Evolutionary conservation across 768 basidiomycete species (phyloP).

Genomic region (Pulveroboletus sp.): DNA sequence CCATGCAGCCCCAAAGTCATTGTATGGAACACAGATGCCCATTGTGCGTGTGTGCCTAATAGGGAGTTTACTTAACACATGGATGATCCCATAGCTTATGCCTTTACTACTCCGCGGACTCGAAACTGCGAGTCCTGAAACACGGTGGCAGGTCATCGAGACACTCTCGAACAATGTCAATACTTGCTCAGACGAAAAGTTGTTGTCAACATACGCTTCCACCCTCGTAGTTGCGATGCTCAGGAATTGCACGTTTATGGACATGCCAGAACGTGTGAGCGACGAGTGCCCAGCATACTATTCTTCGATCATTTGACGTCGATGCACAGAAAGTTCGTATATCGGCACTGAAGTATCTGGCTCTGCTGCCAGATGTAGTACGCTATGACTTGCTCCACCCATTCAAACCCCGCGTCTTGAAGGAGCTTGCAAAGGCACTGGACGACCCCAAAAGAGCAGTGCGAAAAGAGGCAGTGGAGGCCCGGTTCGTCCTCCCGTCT

Average conservation of each 20-base stretch:
- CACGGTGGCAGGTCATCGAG: constrained; percentile 77
- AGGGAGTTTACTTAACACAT: neutral
- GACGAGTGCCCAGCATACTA: neutral
- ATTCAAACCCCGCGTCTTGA: constrained; percentile 66
- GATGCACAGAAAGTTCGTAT: constrained; percentile 62
- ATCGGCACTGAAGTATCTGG: constrained; percentile 71
- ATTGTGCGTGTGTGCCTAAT: constrained; percentile 35
- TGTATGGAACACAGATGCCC: constrained; percentile 67
- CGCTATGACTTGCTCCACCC: constrained; percentile 83
- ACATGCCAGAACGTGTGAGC: constrained; percentile 55
- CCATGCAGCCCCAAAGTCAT: constrained; percentile 68
- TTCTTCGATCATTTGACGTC: neutral
- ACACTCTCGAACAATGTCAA: constrained; percentile 69
- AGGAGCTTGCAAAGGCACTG: constrained; percentile 65
- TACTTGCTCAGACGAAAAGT: constrained; percentile 44
- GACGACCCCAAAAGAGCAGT: constrained; percentile 90
- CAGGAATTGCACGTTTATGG: constrained; percentile 48
- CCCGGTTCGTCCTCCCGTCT: constrained; percentile 38
- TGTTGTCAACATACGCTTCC: constrained; percentile 64
- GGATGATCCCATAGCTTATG: constrained; percentile 56
- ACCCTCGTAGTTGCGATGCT: constrained; percentile 71
- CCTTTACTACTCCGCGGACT: constrained; percentile 85
- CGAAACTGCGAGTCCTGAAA: constrained; percentile 64
- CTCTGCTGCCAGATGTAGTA: constrained; percentile 65
- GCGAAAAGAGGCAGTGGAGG: constrained; percentile 84